Evolutionary conservation across 352 stramenopile genomes (phyloP).

Genomic region (Pythium utonaiense): DNA sequence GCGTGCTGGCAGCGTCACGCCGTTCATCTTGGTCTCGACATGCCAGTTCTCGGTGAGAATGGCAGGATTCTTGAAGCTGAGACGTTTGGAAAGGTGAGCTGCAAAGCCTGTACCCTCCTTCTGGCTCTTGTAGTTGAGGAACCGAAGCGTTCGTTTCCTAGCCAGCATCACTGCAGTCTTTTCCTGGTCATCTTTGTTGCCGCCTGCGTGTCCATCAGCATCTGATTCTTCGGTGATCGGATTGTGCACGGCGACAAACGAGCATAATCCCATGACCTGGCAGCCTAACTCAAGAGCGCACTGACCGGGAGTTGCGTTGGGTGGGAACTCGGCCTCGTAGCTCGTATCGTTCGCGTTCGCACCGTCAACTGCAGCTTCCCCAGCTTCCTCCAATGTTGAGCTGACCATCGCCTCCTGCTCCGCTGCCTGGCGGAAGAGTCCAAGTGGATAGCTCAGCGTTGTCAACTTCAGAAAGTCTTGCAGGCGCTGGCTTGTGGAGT

Average conservation of each 20-base stretch:
- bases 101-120: slow-evolving; percentile 63
- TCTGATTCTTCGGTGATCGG: slow-evolving; percentile 21
- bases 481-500: slow-evolving; percentile 56
- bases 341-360: slow-evolving; percentile 29
- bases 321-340: slow-evolving; percentile 68
- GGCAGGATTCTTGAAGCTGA: slow-evolving; percentile 53
- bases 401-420: slow-evolving; percentile 69
- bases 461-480: slow-evolving; percentile 70
- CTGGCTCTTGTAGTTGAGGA: slow-evolving; percentile 62
- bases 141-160: slow-evolving; percentile 33
- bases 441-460: slow-evolving; percentile 62
- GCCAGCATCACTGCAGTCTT: slow-evolving; percentile 13
- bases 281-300: slow-evolving; percentile 61
- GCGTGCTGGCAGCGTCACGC: slow-evolving; percentile 38
- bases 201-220: slow-evolving; percentile 4
- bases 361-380: background rate
- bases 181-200: slow-evolving; percentile 19
- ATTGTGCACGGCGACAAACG: slow-evolving; percentile 37
- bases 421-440: slow-evolving; percentile 68
- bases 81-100: slow-evolving; percentile 64
- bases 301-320: slow-evolving; percentile 63
- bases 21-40: slow-evolving; percentile 63
- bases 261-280: slow-evolving; percentile 69
- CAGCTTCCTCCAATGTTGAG: slow-evolving; percentile 55
- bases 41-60: slow-evolving; percentile 69